Base-by-base conservation (phyloP, 2,329 filamentous ascomycete genomes). In the Alternaria conjuncta region DNA sequence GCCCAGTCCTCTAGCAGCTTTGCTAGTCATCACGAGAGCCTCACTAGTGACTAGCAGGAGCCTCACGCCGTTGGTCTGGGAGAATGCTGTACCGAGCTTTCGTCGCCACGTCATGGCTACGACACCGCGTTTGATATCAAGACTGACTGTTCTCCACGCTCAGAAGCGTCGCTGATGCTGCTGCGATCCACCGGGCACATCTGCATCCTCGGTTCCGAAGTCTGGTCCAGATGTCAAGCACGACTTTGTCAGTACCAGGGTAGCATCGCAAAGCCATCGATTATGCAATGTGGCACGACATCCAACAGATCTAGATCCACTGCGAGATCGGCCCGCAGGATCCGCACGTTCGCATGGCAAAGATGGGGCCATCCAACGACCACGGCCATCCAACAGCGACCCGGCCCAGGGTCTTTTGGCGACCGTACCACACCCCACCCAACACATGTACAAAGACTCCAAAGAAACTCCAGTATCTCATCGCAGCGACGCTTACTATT, bases 281-380 rank as follows among this genome's bases (percentile, higher is more conserved):
- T 32, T 51, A 51, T 30, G 18, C 49, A 28, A 51, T 51, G 49
- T 51, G 49, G 49, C 28, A 23, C 49, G 28, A 51, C 49, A n/a
- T 12, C 49, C 49, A 51, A 51, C 44, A 45, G 21, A 55, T 36
- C 28, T 9, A 47, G 15, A 46, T 55, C 30, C 23, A 25, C 53
- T 18, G 23, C 21, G 30, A 55, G 43, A 43, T 49, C 43, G 58
- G 41, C 53, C 58, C 59, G 55, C 59, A 30, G 23, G 55, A 32
- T 55, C 59, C 59, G 59, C 59, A n/a, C 20, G 59, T 61, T 61
- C 28, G 55, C 59, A 61, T 53, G 44, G 55, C 25, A 57, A 58
- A 44, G 28, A 61, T 36, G 47, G 55, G 54, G 59, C 55, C 32
- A 28, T 53, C 26, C 3, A 41, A 56, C 44, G 44, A 43, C 43